These are phyloP conservation scores for Zygotorulaspora sp. DNA, from an alignment of 805 yeast genomes.

Conservation along the genomic window DNA sequence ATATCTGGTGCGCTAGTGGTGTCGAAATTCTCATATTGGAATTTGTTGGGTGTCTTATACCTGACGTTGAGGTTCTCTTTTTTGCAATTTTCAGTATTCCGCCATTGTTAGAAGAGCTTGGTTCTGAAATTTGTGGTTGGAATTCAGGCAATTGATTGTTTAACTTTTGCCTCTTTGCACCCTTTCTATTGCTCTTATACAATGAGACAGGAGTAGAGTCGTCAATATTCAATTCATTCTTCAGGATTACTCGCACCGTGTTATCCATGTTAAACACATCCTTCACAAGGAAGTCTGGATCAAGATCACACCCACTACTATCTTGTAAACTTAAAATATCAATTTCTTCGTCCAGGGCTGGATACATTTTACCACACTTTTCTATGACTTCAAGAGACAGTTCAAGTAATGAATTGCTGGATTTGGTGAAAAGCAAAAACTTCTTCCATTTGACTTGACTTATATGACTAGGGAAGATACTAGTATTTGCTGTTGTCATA, in stretches of 20 bases:
- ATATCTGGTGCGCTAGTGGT: conserved; percentile 40
- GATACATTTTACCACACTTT: conserved; percentile 61
- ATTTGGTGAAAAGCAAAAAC: conserved; percentile 60
- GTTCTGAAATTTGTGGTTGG: conserved; percentile 4
- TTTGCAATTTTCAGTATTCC: conserved; percentile 24
- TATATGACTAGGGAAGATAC: conserved; percentile 24
- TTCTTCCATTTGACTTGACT: conserved; percentile 38
- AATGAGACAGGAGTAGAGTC: conserved; percentile 21
- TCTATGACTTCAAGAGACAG: conserved; percentile 51
- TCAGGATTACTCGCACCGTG: conserved; percentile 44
- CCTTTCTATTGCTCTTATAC: conserved; percentile 16
- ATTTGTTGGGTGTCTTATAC: conserved; percentile 11
- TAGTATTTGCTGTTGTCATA: conserved; percentile 38
- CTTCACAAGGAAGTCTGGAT: conserved; percentile 64
- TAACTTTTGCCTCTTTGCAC: conserved; percentile 24
- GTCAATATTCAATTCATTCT: conserved; percentile 37
- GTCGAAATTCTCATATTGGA: conserved; percentile 35
- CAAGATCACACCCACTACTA: conserved; percentile 63
- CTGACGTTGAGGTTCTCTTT: conserved; percentile 20
- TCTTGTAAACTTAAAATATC: conserved; percentile 64
- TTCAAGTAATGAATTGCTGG: conserved; percentile 42
- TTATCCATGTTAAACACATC: conserved; percentile 57
- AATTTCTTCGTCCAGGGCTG: conserved; percentile 48
- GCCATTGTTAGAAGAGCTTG: conserved; percentile 9
- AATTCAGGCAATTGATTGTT: conserved; percentile 15